These are phyloP conservation scores for Xylaria telfairii DNA, from an alignment of 495 filamentous ascomycete species.

Conservation along the genomic window DNA sequence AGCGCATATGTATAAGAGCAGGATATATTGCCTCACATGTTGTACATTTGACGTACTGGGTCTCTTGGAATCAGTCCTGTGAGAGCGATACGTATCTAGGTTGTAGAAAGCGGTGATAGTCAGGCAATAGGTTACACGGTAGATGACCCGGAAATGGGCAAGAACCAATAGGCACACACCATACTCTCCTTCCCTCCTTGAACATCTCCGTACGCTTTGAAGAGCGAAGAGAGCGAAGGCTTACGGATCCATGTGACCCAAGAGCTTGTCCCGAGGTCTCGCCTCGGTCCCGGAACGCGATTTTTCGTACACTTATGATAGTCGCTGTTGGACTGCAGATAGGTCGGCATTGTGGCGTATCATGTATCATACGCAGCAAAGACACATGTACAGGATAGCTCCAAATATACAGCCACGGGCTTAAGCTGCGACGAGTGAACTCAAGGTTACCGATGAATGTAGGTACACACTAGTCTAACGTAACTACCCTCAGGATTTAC, in stretches of 20 bases:
- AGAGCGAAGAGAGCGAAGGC: background rate
- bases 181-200: conserved; percentile 22
- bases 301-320: background rate
- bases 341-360: conserved; percentile 13
- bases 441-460: background rate
- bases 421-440: background rate
- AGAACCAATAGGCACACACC: background rate
- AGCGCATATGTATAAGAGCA: background rate
- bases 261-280: conserved; percentile 14
- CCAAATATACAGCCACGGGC: background rate
- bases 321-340: conserved; percentile 4
- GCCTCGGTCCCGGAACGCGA: conserved; percentile 14
- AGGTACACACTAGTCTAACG: background rate
- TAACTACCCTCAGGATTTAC: background rate
- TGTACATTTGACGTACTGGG: background rate
- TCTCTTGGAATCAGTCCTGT: background rate
- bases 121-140: background rate
- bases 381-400: background rate
- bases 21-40: background rate
- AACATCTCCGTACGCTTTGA: background rate
- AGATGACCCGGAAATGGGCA: background rate
- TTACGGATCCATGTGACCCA: background rate
- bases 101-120: background rate
- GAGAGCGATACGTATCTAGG: background rate
- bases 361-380: conserved; percentile 5